Evolutionary conservation across 495 filamentous ascomycete genomes (phyloP), one percentile per base, ranked within the genome.

Genomic region (Niebla homalea): DNA sequence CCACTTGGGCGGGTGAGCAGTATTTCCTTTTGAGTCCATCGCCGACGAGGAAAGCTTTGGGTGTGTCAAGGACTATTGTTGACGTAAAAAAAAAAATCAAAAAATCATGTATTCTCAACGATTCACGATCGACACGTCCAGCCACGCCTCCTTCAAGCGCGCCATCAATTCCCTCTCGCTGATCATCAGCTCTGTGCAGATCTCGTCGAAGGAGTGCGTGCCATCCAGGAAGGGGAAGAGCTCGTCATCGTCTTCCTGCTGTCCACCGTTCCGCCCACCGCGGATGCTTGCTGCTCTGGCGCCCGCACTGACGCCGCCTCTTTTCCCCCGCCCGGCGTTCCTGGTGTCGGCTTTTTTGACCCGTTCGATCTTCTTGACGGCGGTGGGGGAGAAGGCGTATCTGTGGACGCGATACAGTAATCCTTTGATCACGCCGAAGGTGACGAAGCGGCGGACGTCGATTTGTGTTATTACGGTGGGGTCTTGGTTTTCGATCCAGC

Each of bases 401-500:
- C 89, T 89, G 67, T 97, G 89, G 29, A 95, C 83, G 16, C 92
- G 78, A 64, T 95, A 95, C n/a, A 98, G 59, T 54, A 94, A 83
- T 4, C 89, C 89, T 64, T 97, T 95, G 58, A 96, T 92, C 15
- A 97, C 76, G 42, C 93, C 92, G 63, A 96, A 97, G 32, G 89
- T 90, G 51, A 98, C 84, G 51, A 98, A 83, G 23, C 93, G 79
- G 1, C 92, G 76, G 41, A 95, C 78, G 65, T 98, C 92, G 53
- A 98, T 77, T 5, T 21, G 32, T 20, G 35, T 36, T 4, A 21
- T 5, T 3, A 48, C 23, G 6, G 6, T 8, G 21, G 21, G 19
- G 26, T n/a, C 26, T 57, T 79, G 74, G 12, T 72, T 65, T 5
- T 94, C 71, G 21, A 81, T 67, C 85, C 87, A 97, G 61, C 84